Evolutionary conservation across 73 alveolate species (phyloP).

Genomic region (Paramecium sexaurelia): DNA sequence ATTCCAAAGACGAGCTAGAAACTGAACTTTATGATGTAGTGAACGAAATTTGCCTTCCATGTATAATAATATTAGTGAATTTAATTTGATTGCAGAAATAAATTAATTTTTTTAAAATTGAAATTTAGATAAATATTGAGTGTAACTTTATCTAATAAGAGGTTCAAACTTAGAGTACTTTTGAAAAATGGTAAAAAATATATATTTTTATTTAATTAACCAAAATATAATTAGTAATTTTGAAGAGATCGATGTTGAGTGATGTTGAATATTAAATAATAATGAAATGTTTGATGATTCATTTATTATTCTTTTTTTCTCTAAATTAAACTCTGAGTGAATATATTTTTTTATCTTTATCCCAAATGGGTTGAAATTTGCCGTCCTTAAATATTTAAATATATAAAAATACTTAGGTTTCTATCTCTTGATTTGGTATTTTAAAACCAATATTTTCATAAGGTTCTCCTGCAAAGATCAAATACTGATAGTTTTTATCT

Average conservation of each 20-base stretch:
- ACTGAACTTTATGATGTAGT: no score
- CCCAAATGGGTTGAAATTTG: constrained; percentile 62
- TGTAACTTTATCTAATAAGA: no score
- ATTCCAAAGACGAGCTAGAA: no score
- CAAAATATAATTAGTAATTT: no score
- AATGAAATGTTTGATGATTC: background rate
- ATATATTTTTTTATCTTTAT: constrained; percentile 65
- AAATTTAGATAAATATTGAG: no score
- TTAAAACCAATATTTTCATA: constrained; percentile 91
- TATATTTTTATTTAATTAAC: background rate
- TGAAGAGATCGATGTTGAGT: background rate
- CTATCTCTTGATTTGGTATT: constrained; percentile 65
- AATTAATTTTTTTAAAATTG: no score
- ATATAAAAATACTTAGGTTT: background rate
- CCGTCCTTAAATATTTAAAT: background rate
- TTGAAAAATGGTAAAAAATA: no score
- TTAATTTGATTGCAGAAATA: no score
- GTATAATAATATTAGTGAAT: no score
- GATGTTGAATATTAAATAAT: background rate
- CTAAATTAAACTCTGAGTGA: constrained; percentile 56
- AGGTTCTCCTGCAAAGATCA: constrained; percentile 99
- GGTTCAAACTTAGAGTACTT: no score
- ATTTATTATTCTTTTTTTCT: constrained; percentile 43
- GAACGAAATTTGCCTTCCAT: no score
- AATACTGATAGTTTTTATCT: constrained; percentile 93